phyloP scores from a whole-genome alignment of 228 moss, liverwort and hornwort genomes.

The Sphagnum magellanicum region DNA sequence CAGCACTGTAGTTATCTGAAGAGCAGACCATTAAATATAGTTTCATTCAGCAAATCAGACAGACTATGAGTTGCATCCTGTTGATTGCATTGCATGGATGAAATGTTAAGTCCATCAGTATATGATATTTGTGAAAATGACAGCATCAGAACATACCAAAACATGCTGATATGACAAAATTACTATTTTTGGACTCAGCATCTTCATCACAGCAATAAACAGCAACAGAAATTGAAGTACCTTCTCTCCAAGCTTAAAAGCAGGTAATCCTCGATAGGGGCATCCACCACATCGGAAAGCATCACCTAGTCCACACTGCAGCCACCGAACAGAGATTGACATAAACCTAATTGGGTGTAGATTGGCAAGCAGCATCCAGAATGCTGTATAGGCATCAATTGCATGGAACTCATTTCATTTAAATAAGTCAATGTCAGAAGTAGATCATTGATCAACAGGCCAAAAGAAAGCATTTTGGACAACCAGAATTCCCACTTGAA shows the following conservation, averaged over 20 bases:
- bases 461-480: too few relatives aligned
- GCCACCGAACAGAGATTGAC: neutral
- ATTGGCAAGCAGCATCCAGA: too few relatives aligned
- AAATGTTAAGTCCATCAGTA: neutral
- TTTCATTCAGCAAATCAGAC: neutral
- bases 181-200: too few relatives aligned
- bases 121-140: neutral
- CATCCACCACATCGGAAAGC: conserved; percentile 49
- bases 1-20: neutral
- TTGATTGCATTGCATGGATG: neutral
- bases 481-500: too few relatives aligned
- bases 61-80: neutral
- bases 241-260: conserved; percentile 59
- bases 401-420: too few relatives aligned
- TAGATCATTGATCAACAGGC: too few relatives aligned
- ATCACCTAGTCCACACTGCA: conserved; percentile 54
- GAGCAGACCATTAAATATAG: neutral
- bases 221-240: conserved; percentile 4
- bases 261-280: conserved; percentile 45
- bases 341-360: too few relatives aligned
- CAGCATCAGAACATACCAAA: neutral
- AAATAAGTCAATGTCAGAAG: too few relatives aligned
- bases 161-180: neutral
- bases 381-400: too few relatives aligned
- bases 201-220: neutral